phyloP scores from a whole-genome alignment of 1,284 basidiomycete genomes.

The Limonomyces culmigenus region DNA sequence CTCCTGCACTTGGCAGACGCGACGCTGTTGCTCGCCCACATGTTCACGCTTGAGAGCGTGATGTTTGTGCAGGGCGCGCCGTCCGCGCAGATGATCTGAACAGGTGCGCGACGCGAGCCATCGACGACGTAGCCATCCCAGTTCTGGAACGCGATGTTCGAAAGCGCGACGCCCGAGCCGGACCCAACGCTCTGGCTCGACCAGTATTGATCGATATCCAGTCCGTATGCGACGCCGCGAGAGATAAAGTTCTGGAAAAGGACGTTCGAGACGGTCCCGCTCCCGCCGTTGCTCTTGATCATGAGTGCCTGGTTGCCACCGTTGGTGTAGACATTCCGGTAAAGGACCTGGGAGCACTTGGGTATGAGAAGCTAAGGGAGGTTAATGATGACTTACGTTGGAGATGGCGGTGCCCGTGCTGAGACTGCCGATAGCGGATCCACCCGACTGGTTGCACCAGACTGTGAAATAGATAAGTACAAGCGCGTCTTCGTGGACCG shows the following conservation, averaged over 20 bases:
- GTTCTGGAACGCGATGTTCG: slow-evolving; percentile 16
- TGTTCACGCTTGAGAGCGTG: slow-evolving; percentile 14
- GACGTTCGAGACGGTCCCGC: slow-evolving; percentile 17
- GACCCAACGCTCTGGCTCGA: slow-evolving; percentile 8
- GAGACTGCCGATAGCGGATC: slow-evolving; percentile 18
- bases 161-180: slow-evolving; percentile 14
- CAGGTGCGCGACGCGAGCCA: slow-evolving; percentile 14
- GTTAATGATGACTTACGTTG: too few relatives aligned
- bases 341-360: too few relatives aligned
- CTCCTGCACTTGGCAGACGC: too few relatives aligned
- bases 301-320: slow-evolving; percentile 20
- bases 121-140: slow-evolving; percentile 17
- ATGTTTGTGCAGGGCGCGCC: slow-evolving; percentile 17
- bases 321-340: slow-evolving; percentile 17
- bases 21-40: too few relatives aligned
- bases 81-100: slow-evolving; percentile 16
- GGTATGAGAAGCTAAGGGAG: too few relatives aligned
- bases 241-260: slow-evolving; percentile 17
- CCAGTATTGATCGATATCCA: slow-evolving; percentile 18
- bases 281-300: slow-evolving; percentile 19
- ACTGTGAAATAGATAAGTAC: slow-evolving; percentile 6
- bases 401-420: slow-evolving; percentile 15
- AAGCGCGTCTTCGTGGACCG: neutral
- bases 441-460: slow-evolving; percentile 21
- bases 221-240: slow-evolving; percentile 16